A percentile compares a stretch with the other conserved stretches of the same genome.
phyloP scores from a whole-genome alignment of 2,329 filamentous ascomycete genomes.

The Sarocladium brachiariae region DNA sequence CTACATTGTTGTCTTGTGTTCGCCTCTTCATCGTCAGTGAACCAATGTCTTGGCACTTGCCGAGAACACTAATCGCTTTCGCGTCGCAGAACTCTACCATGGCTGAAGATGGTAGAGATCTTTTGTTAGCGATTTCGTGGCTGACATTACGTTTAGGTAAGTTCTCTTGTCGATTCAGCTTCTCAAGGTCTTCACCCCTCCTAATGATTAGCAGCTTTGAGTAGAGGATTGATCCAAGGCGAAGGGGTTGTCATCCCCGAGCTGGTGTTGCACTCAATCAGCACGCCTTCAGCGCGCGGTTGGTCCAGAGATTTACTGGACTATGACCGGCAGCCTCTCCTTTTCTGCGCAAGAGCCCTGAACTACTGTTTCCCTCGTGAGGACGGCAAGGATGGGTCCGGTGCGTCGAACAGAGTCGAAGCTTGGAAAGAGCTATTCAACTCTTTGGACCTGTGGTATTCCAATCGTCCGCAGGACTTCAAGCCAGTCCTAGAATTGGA shows the following conservation, averaged over 20 bases:
- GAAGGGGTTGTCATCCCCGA: constrained; percentile 20
- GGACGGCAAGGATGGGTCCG: not conserved
- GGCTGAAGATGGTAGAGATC: not conserved
- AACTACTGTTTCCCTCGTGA: constrained; percentile 21
- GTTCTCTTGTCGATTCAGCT: not conserved
- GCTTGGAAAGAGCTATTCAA: constrained; percentile 25
- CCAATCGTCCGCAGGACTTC: constrained; percentile 23
- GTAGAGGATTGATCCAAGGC: constrained; percentile 21
- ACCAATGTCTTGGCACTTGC: constrained; percentile 8
- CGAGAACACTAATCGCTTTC: not conserved
- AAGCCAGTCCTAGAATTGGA: constrained; percentile 27
- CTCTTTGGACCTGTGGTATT: constrained; percentile 26
- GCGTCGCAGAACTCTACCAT: not conserved
- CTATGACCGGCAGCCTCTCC: constrained; percentile 21
- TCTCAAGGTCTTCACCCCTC: not conserved
- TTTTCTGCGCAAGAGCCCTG: constrained; percentile 28
- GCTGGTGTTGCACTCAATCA: constrained; percentile 14
- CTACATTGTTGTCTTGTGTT: not conserved
- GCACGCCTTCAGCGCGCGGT: constrained; percentile 14
- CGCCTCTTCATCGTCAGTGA: constrained; percentile 9
- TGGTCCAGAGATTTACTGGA: constrained; percentile 16
- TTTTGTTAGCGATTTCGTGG: constrained; percentile 15
- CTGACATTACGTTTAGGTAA: constrained; percentile 22
- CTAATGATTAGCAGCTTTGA: constrained; percentile 18
- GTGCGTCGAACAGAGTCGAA: constrained; percentile 17